Evolutionary conservation across 2,329 filamentous ascomycete species (phyloP), one percentile per base, ranked within the genome.

Genomic region (Arthrobotrys entomopaga): DNA sequence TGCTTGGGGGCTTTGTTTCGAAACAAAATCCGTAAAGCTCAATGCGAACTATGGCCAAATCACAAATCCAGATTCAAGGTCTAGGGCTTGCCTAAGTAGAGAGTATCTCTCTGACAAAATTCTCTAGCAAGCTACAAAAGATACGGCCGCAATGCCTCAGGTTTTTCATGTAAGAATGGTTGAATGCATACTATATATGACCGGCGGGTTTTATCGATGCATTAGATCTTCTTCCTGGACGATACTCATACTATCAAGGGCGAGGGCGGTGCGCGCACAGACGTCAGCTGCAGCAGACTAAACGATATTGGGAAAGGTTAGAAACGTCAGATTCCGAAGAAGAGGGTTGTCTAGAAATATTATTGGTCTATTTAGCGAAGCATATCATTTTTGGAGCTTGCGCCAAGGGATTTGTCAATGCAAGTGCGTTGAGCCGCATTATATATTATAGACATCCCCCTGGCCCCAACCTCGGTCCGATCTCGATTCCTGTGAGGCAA

Each of bases 191-290:
- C 24, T 29, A 42, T 13, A 48, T 49, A 43, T 24, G 46, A 48
- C 54, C 60, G 64, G 43, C 40, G 57, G 57, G 24, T 58, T 22
- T 60, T 58, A 29, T 20, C 52, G 53, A 48, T 48, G 56, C 11
- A 29, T 73, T 61, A 42, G 66, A 64, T 58, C 40, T 58, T 73
- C 56, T 61, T 56, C 69, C 65, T 50, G 60, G 61, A 49, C 50
- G 61, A 57, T 50, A 70, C 57, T 58, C 58, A 61, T 29, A n/a
- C n/a, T n/a, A 26, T 59, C 20, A 48, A 59, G 40, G 58, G 57
- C 38, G 57, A 53, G 50, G 69, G 69, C 69, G 61, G 69, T 73
- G 69, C 69, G 38, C 69, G 69, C 69, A 66, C 69, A 40, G 69
- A 73, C 69, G 50, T 66, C 22, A 40, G 42, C 16, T 73, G 69